Base-by-base conservation (phyloP, 202 grass and related monocot genomes). In the Carex sylvatica region DNA sequence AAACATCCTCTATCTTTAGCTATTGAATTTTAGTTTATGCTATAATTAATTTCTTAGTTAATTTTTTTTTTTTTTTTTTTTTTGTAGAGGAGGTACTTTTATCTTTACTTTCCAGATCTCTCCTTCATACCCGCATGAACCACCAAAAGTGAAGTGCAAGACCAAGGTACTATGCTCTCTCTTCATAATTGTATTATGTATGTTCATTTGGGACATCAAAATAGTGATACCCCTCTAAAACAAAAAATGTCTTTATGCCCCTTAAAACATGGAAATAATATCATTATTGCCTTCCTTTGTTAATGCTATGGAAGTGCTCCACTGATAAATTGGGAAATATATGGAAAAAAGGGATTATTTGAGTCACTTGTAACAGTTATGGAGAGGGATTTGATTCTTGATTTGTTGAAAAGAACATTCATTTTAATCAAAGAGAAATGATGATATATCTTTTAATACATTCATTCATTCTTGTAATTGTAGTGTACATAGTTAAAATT, bases 71-170 rank as follows among this genome's bases (percentile, higher is more conserved):
- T 84, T 60, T 28, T 28, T n/a, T n/a, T n/a, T n/a, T n/a, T n/a
- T n/a, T n/a, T n/a, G 31, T 79, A 97, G 94, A 46, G 87, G 87
- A 85, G 92, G 92, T 51, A 46, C 84, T 49, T 97, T 97, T 83
- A 71, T 83, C 65, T 97, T 97, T 82, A 97, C 87, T 63, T 94
- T 97, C 68, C 90, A 97, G 75, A 88, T 97, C 46, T 84, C 92
- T 83, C 85, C 90, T 70, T 85, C 92, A 60, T 97, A 97, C 47
- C 94, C 92, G 83, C 94, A 97, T 19, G 94, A 97, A 36, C 85
- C 92, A 9, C 92, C 94, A 0, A 97, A 97, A 80, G 94, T 97
- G 75, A 97, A 94, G 74, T 94, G 94, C 85, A 97, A 94, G 83
- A 97, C 94, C 60, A 97, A 94, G 94, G 94, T 97, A 89, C 16